These are phyloP conservation scores for Claviceps digitariae DNA, from an alignment of 2,329 filamentous ascomycete species.

Conservation along the genomic window DNA sequence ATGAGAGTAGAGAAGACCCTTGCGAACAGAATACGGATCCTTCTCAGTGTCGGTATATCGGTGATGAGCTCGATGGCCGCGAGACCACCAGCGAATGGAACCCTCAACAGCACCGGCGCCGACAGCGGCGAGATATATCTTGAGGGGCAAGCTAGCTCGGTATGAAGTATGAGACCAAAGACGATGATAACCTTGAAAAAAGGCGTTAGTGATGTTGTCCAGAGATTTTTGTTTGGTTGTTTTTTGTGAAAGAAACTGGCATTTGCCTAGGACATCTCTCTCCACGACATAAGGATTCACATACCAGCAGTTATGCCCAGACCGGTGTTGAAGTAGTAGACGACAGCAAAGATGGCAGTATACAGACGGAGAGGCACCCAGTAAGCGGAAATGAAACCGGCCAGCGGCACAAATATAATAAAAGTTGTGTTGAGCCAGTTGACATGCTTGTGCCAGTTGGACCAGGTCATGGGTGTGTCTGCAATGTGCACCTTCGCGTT, in stretches of 20 bases:
- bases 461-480: slow-evolving; percentile 63
- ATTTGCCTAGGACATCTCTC: no score
- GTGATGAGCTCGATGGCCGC: slow-evolving; percentile 78
- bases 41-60: slow-evolving; percentile 87
- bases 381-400: slow-evolving; percentile 59
- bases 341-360: slow-evolving; percentile 58
- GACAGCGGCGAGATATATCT: slow-evolving; percentile 69
- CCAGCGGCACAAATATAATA: slow-evolving; percentile 64
- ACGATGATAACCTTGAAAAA: slow-evolving; percentile 39
- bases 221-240: no score
- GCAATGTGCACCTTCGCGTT: slow-evolving; percentile 70
- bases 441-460: slow-evolving; percentile 85
- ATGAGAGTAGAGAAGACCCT: slow-evolving; percentile 67
- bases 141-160: slow-evolving; percentile 61
- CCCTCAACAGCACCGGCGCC: slow-evolving; percentile 76
- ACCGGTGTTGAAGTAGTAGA: slow-evolving; percentile 76
- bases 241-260: no score
- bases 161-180: slow-evolving; percentile 80
- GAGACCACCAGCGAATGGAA: slow-evolving; percentile 80
- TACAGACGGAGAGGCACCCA: slow-evolving; percentile 64
- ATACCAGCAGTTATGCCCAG: slow-evolving; percentile 66
- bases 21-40: slow-evolving; percentile 82
- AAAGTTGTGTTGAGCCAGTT: slow-evolving; percentile 84
- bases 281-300: slow-evolving; percentile 12
- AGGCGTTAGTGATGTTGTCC: background rate